phyloP scores from a whole-genome alignment of 2,329 filamentous ascomycete genomes.

The Aspergillus carbonarius region DNA sequence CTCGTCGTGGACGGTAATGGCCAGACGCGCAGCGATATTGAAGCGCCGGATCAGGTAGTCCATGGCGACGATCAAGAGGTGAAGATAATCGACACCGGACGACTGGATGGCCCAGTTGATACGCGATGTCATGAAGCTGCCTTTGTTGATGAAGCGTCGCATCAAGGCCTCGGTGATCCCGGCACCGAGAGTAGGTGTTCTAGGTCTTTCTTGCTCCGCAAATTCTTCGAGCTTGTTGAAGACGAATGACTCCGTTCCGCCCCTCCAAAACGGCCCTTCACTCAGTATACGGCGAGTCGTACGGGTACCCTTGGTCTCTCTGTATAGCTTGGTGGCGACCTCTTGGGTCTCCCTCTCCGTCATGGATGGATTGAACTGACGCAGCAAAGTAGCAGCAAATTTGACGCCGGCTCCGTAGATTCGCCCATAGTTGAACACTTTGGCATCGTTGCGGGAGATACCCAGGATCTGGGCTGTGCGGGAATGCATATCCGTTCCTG shows the following conservation, averaged over 20 bases:
- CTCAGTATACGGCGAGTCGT: constrained; percentile 71
- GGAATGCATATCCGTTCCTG: constrained; percentile 90
- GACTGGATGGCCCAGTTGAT: constrained; percentile 99
- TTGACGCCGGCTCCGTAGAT: constrained; percentile 98
- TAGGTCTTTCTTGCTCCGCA: constrained; percentile 86
- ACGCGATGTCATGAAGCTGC: constrained; percentile 88
- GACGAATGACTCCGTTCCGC: constrained; percentile 94
- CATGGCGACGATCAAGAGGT: constrained; percentile 90
- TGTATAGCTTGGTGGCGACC: constrained; percentile 78
- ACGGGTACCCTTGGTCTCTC: constrained; percentile 85
- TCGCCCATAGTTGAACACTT: constrained; percentile 97
- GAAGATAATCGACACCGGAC: constrained; percentile 93
- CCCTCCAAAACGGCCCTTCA: constrained; percentile 84
- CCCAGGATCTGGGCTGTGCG: constrained; percentile 88
- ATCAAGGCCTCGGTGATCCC: constrained; percentile 96
- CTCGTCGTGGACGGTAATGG: constrained; percentile 96
- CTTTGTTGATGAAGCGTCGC: constrained; percentile 80
- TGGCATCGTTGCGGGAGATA: constrained; percentile 92
- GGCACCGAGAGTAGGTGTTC: constrained; percentile 88
- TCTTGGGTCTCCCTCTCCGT: constrained; percentile 74
- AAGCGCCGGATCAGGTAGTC: constrained; percentile 85
- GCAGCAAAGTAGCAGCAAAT: constrained; percentile 83
- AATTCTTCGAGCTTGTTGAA: constrained; percentile 99
- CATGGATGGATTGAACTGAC: constrained; percentile 87
- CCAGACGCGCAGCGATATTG: constrained; percentile 78